phyloP scores from a whole-genome alignment of 2,329 filamentous ascomycete species.

The Lecanicillium sp. region DNA sequence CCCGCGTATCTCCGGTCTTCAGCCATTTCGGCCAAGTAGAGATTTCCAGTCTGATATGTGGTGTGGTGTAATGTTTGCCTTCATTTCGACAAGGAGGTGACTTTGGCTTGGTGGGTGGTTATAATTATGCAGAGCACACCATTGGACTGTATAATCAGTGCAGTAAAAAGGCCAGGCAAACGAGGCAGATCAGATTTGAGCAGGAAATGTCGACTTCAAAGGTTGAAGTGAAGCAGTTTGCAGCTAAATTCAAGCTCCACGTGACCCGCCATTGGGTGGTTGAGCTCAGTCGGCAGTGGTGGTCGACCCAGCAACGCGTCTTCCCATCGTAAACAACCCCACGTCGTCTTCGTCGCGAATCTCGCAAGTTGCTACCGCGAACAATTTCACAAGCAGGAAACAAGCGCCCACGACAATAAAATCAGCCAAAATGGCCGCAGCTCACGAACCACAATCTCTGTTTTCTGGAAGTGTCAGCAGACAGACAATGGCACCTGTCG shows the following conservation, averaged over 20 bases:
- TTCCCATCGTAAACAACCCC: constrained; percentile 13
- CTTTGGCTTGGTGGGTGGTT: too few species aligned
- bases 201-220: constrained; percentile 11
- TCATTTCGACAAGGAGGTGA: constrained; percentile 21
- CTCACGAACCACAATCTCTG: constrained; percentile 62
- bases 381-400: neutral
- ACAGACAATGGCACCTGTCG: constrained; percentile 49
- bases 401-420: constrained; percentile 1
- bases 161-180: too few species aligned
- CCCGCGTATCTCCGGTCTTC: constrained; percentile 23
- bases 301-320: constrained; percentile 22
- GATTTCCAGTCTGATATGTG: constrained; percentile 20
- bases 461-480: constrained; percentile 56
- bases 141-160: too few species aligned
- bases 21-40: constrained; percentile 28
- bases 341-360: constrained; percentile 2
- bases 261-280: neutral
- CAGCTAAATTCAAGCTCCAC: constrained; percentile 5
- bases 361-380: neutral
- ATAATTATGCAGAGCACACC: too few species aligned
- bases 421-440: constrained; percentile 39
- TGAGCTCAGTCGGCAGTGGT: neutral
- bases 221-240: neutral
- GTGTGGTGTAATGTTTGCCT: constrained; percentile 18
- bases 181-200: neutral